phyloP scores from a whole-genome alignment of 345 rosid genomes.

The Aurinia saxatilis region DNA sequence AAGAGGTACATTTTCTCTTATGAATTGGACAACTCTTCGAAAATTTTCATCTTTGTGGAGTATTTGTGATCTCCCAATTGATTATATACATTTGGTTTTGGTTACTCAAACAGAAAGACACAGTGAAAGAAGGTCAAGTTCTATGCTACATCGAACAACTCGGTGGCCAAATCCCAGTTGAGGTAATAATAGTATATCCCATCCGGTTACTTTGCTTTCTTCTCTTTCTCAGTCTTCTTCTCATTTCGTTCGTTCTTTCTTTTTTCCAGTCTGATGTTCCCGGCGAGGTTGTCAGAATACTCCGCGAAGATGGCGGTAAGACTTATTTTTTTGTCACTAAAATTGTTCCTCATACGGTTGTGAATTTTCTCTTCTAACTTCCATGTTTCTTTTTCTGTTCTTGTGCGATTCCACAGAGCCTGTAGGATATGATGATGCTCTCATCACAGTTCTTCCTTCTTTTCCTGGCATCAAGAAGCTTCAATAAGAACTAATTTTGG shows the following conservation, averaged over 20 bases:
- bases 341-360: background rate
- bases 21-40: background rate
- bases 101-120: slow-evolving; percentile 53
- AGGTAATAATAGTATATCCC: slow-evolving; percentile 28
- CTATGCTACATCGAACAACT: slow-evolving; percentile 78
- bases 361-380: background rate
- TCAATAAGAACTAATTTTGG: slow-evolving; percentile 27
- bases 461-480: slow-evolving; percentile 87
- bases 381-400: background rate
- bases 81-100: background rate
- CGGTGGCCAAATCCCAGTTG: slow-evolving; percentile 66
- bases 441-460: slow-evolving; percentile 66
- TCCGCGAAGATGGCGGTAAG: slow-evolving; percentile 69
- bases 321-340: background rate
- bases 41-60: background rate
- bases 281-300: slow-evolving; percentile 68
- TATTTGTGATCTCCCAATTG: background rate
- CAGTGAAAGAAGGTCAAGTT: slow-evolving; percentile 77
- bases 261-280: slow-evolving; percentile 57
- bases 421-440: slow-evolving; percentile 76
- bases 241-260: background rate
- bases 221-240: background rate
- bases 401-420: slow-evolving; percentile 41
- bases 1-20: slow-evolving; percentile 44
- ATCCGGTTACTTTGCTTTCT: background rate